Conservation (phyloP, 768 basidiomycete species). For the Hortiboletus flavorubellus region DNA sequence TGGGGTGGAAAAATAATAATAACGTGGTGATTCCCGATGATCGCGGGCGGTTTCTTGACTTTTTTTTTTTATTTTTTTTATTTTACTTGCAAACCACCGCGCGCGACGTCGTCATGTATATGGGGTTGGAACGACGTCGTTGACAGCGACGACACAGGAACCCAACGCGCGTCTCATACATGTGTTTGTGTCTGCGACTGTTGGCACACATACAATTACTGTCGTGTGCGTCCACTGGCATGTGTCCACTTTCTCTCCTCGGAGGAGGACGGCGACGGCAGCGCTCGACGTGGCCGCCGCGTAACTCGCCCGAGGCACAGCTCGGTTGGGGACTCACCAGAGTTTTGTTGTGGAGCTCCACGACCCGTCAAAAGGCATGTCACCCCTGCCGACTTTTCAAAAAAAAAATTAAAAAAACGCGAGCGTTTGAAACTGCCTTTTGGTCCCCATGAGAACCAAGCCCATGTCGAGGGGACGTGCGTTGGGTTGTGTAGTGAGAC, state of each 20-base stretch:
- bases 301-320: too few species aligned
- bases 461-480: not conserved
- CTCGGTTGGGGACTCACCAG: not conserved
- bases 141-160: constrained; percentile 2
- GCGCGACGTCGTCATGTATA: not conserved
- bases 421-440: not conserved
- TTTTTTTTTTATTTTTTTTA: too few species aligned
- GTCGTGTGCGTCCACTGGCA: not conserved
- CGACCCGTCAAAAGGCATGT: not conserved
- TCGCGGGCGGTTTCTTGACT: not conserved
- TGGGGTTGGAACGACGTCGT: not conserved
- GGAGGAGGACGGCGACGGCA: not conserved
- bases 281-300: not conserved
- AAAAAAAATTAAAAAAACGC: too few species aligned
- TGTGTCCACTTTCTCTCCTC: not conserved
- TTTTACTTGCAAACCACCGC: too few species aligned
- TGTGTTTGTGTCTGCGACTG: not conserved
- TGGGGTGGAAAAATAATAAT: not conserved
- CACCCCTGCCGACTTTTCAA: not conserved
- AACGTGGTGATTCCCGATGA: not conserved
- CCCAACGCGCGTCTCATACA: not conserved
- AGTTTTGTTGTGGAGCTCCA: not conserved
- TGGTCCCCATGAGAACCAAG: not conserved
- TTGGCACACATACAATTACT: not conserved
- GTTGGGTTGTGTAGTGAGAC: not conserved